These are phyloP conservation scores for Canavalia ensiformis DNA, from an alignment of 306 rosid genomes.

Conservation along the genomic window DNA sequence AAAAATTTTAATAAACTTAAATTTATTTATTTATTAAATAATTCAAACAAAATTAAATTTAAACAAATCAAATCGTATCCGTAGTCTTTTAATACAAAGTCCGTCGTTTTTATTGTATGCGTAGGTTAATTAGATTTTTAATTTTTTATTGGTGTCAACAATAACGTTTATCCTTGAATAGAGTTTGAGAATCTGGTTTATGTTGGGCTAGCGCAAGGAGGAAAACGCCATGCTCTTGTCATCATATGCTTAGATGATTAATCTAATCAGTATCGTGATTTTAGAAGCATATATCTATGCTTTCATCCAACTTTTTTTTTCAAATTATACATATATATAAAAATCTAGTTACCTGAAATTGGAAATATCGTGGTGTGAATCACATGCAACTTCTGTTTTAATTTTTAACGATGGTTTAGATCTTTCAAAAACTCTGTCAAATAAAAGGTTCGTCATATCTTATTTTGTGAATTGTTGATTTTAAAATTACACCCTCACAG, in stretches of 20 bases:
- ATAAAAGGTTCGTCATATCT: neutral
- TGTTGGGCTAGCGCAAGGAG: neutral
- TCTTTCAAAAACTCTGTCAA: neutral
- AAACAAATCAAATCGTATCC: too few species aligned
- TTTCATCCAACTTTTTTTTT: neutral
- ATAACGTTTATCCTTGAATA: too few species aligned
- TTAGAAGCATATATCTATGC: neutral
- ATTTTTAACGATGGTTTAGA: neutral
- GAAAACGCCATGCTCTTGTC: neutral
- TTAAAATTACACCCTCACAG: constrained; percentile 27
- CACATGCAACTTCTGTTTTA: neutral
- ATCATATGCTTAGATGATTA: neutral
- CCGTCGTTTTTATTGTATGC: neutral
- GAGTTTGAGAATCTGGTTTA: neutral
- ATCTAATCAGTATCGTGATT: neutral
- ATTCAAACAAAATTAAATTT: too few species aligned
- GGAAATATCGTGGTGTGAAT: neutral
- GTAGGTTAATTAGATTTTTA: neutral
- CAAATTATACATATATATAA: too few species aligned
- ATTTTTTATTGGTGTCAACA: too few species aligned
- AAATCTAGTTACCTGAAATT: neutral
- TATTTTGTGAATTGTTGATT: constrained; percentile 31
- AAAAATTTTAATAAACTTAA: too few species aligned
- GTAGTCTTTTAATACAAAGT: neutral
- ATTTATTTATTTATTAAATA: too few species aligned